Evolutionary conservation across 352 stramenopile species (phyloP).

Genomic region (Phytophthora rubi): DNA sequence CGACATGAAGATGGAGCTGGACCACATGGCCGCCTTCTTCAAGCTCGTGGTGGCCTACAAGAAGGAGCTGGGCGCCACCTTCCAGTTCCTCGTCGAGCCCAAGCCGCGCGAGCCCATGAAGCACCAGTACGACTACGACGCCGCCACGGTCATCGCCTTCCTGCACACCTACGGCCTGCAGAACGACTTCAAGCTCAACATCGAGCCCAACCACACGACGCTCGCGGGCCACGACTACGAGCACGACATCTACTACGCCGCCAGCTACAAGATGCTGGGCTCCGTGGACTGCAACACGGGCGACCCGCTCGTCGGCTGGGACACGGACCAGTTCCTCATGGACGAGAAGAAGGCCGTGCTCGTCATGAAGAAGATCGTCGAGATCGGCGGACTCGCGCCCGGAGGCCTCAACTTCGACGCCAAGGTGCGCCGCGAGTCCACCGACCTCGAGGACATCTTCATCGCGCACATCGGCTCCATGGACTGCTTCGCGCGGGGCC

Average conservation of each 20-base stretch:
- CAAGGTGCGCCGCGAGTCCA: slow-evolving; percentile 84
- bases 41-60: slow-evolving; percentile 86
- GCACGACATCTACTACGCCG: slow-evolving; percentile 84
- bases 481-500: slow-evolving; percentile 80
- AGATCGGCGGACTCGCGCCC: slow-evolving; percentile 70
- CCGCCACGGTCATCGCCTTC: slow-evolving; percentile 86
- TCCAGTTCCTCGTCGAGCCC: slow-evolving; percentile 85
- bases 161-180: slow-evolving; percentile 76
- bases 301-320: slow-evolving; percentile 51
- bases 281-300: slow-evolving; percentile 90
- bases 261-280: slow-evolving; percentile 77
- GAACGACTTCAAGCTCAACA: slow-evolving; percentile 90
- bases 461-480: slow-evolving; percentile 88
- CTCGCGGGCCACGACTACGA: slow-evolving; percentile 87
- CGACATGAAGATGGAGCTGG: slow-evolving; percentile 74
- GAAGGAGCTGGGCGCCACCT: slow-evolving; percentile 67
- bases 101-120: slow-evolving; percentile 89
- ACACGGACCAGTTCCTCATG: slow-evolving; percentile 89
- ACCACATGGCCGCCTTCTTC: slow-evolving; percentile 86
- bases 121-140: slow-evolving; percentile 92
- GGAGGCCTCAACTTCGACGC: slow-evolving; percentile 90
- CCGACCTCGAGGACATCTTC: slow-evolving; percentile 82
- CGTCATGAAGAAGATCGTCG: slow-evolving; percentile 78
- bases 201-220: slow-evolving; percentile 90
- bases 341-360: slow-evolving; percentile 79